Evolutionary conservation across 768 basidiomycete genomes (phyloP), one percentile per base, ranked within the genome.

Genomic region (Suillus alpinus): DNA sequence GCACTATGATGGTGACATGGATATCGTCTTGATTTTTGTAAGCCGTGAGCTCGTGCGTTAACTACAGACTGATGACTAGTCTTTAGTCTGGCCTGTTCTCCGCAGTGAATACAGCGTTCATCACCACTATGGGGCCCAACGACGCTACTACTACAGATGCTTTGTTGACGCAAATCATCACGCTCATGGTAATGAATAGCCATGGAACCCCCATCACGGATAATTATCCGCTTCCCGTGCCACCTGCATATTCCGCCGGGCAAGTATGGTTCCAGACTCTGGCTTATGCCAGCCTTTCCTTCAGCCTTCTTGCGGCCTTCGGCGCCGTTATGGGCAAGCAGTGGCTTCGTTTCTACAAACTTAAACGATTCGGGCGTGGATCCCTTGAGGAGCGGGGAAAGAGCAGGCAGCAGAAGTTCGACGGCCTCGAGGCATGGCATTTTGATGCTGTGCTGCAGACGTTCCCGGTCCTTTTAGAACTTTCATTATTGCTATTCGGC

Each of bases 271-370:
- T 66, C 9, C 62, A 66, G 20, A 56, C 43, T 40, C 60, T 66
- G 0, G 34, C 60, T 32, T 66, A 65, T 46, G 44, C 63, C 3
- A 64, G 63, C 31, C 63, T 64, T 14, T 31, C 63, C n/a, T 43
- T 49, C 20, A 61, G 63, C 39, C 57, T 65, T 23, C 57, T 65
- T 31, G 63, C 63, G 31, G 63, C 63, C 26, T 53, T 65, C 20
- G 63, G 64, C 16, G 63, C 65, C 3, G 56, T 65, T 47, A 34
- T 65, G 36, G 63, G 63, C 23, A 65, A 65, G 36, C 63, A 65
- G 32, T 65, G 63, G 63, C 58, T 59, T n/a, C 36, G 47, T 12
- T 34, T 56, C 34, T 63, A 55, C 46, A 57, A 34, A 18, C 56
- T 44, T 9, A n/a, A n/a, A 6, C 58, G 58, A n/a, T 51, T n/a